Evolutionary conservation across 2,329 filamentous ascomycete genomes (phyloP).

Genomic region (Dryadomyces quercus-mongolicae): DNA sequence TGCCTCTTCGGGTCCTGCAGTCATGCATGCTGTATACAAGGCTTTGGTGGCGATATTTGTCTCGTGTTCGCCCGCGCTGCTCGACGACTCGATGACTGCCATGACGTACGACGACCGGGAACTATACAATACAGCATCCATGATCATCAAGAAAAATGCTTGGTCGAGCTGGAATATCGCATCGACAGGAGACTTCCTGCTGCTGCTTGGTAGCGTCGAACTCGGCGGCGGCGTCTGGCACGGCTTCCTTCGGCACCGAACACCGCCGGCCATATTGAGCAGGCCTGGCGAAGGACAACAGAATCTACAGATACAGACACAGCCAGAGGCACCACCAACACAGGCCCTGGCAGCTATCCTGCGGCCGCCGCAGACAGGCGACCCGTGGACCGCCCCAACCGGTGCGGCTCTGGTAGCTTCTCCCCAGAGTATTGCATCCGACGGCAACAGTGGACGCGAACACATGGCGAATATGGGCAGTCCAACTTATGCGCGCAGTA

Average conservation of each 20-base stretch:
- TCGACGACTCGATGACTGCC: constrained; percentile 29
- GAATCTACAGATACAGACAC: neutral
- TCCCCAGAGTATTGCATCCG: constrained; percentile 16
- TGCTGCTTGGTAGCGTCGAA: constrained; percentile 33
- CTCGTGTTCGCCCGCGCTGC: constrained; percentile 28
- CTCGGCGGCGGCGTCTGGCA: constrained; percentile 25
- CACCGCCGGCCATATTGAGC: neutral
- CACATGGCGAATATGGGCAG: constrained; percentile 26
- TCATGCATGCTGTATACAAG: constrained; percentile 38
- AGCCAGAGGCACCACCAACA: neutral
- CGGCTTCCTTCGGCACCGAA: constrained; percentile 27
- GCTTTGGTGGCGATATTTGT: constrained; percentile 36
- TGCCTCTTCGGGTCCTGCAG: neutral
- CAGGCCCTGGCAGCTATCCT: neutral
- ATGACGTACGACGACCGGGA: constrained; percentile 32
- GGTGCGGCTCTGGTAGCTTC: constrained; percentile 19
- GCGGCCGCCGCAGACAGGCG: neutral
- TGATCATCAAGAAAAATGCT: constrained; percentile 31
- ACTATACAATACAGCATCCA: constrained; percentile 29
- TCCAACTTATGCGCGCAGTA: constrained; percentile 26
- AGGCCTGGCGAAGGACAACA: neutral
- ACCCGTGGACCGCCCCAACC: constrained; percentile 1
- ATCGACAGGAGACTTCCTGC: constrained; percentile 37
- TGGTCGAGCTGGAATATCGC: constrained; percentile 34
- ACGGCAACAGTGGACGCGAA: constrained; percentile 21